Conservation (phyloP, 1,139 yeast species). For the Candida freyschussii region DNA sequence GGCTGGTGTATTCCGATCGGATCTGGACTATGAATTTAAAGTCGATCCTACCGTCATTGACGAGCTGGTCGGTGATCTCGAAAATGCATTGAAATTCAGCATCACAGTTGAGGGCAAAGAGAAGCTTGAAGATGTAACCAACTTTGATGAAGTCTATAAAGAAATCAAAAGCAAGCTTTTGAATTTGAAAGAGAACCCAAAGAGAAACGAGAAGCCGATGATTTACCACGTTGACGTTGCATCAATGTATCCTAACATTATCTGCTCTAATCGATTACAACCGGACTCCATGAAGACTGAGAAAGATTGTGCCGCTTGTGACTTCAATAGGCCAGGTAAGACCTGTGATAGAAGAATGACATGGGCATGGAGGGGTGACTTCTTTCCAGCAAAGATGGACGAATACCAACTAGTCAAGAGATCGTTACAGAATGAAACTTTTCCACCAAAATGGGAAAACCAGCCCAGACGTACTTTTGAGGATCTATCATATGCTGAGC, state of each 20-base stretch:
- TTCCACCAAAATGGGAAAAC: conserved; percentile 60
- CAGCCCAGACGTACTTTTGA: conserved; percentile 60
- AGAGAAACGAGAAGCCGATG: conserved; percentile 70
- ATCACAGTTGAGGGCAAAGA: conserved; percentile 78
- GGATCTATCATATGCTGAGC: conserved; percentile 72
- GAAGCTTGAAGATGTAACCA: conserved; percentile 67
- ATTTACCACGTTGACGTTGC: conserved; percentile 99
- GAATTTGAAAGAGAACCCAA: conserved; percentile 57
- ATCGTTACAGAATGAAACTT: conserved; percentile 73
- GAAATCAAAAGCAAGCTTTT: conserved; percentile 51
- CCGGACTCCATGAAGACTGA: conserved; percentile 97
- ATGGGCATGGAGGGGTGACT: conserved; percentile 99
- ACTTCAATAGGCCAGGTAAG: conserved; percentile 93
- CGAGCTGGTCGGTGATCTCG: conserved; percentile 68
- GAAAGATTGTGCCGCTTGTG: conserved; percentile 96
- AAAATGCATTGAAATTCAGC: conserved; percentile 74
- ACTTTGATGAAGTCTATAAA: conserved; percentile 68
- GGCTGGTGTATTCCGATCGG: conserved; percentile 96
- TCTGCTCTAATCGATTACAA: conserved; percentile 95
- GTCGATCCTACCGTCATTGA: conserved; percentile 82
- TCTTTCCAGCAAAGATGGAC: conserved; percentile 82
- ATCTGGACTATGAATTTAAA: conserved; percentile 67
- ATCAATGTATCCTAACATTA: conserved; percentile 98
- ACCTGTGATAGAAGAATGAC: conserved; percentile 85
- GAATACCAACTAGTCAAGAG: conserved; percentile 89